A percentile compares a stretch with the other conserved stretches of the same genome.
phyloP scores from a whole-genome alignment of 495 filamentous ascomycete species.

The Halenospora varia region DNA sequence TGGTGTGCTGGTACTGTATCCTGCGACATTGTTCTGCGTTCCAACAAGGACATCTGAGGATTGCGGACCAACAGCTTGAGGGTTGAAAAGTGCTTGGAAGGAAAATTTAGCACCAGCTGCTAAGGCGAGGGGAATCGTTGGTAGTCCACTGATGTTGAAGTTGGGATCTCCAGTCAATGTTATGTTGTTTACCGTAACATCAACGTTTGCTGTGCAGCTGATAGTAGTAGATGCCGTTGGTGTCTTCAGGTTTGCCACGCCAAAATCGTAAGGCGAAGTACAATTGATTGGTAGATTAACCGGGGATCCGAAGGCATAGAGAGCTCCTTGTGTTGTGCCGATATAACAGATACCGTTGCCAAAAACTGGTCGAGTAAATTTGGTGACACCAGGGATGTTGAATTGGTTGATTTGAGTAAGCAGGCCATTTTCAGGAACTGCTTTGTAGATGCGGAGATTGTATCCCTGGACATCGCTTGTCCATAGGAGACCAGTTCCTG shows the following conservation, averaged over 20 bases:
- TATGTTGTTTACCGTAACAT: conserved; percentile 26
- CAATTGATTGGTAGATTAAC: conserved; percentile 38
- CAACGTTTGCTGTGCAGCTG: conserved; percentile 31
- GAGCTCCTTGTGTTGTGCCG: conserved; percentile 26
- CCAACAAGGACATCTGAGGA: conserved; percentile 36
- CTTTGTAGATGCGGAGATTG: conserved; percentile 39
- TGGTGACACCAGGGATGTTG: conserved; percentile 32
- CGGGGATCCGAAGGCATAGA: conserved; percentile 35
- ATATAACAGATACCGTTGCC: conserved; percentile 35
- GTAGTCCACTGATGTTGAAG: conserved; percentile 30
- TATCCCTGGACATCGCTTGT: conserved; percentile 35
- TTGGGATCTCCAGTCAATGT: conserved; percentile 31
- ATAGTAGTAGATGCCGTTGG: conserved; percentile 18
- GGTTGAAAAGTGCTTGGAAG: conserved; percentile 37
- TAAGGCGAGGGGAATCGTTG: conserved; percentile 33
- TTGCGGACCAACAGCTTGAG: conserved; percentile 32
- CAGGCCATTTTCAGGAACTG: conserved; percentile 33
- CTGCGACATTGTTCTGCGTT: conserved; percentile 34
- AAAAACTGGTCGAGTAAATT: conserved; percentile 37
- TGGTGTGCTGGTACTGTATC: conserved; percentile 32
- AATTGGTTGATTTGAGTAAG: conserved; percentile 33
- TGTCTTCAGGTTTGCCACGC: conserved; percentile 25
- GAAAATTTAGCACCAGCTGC: conserved; percentile 31
- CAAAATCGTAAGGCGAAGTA: conserved; percentile 32
- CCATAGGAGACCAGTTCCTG: conserved; percentile 37